These are phyloP conservation scores for Calvatia gigantea DNA, from an alignment of 768 basidiomycete species.

Conservation along the genomic window DNA sequence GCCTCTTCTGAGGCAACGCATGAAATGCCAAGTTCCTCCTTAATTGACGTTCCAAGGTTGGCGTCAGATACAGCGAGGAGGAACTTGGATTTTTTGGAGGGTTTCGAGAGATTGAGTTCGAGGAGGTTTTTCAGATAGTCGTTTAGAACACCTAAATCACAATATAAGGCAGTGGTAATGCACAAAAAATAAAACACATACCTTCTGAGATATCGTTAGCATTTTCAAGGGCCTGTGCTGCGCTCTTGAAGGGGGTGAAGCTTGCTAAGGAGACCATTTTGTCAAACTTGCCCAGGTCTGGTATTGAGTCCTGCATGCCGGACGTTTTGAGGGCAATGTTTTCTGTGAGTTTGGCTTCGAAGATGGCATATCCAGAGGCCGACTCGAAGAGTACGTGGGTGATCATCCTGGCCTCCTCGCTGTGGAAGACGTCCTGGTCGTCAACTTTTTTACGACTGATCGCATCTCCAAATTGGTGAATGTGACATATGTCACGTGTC, in stretches of 20 bases:
- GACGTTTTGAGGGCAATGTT: slow-evolving; percentile 79
- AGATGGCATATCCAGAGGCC: slow-evolving; percentile 91
- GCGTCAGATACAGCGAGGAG: slow-evolving; percentile 79
- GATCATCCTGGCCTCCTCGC: slow-evolving; percentile 41
- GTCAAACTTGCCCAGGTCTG: slow-evolving; percentile 82
- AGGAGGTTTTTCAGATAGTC: slow-evolving; percentile 80
- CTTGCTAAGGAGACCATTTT: slow-evolving; percentile 91
- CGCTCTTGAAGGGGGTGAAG: slow-evolving; percentile 92
- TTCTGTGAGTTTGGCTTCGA: slow-evolving; percentile 83
- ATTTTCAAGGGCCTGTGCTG: slow-evolving; percentile 92
- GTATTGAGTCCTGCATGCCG: slow-evolving; percentile 81
- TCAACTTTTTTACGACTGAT: slow-evolving; percentile 6
- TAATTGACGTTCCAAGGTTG: slow-evolving; percentile 73
- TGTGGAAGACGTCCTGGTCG: background rate
- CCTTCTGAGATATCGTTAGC: slow-evolving; percentile 96
- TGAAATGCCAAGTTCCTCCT: slow-evolving; percentile 61
- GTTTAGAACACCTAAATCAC: slow-evolving; percentile 68
- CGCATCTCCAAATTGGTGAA: background rate
- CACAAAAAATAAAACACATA: slow-evolving; percentile 30
- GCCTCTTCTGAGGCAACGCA: slow-evolving; percentile 82
- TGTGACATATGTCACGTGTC: background rate
- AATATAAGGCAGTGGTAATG: background rate
- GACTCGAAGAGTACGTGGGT: slow-evolving; percentile 93
- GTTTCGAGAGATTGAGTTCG: slow-evolving; percentile 82
- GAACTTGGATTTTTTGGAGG: slow-evolving; percentile 66